Evolutionary conservation across 108 stramenopile genomes (phyloP).

Genomic region (Fragilariopsis cylindrus): DNA sequence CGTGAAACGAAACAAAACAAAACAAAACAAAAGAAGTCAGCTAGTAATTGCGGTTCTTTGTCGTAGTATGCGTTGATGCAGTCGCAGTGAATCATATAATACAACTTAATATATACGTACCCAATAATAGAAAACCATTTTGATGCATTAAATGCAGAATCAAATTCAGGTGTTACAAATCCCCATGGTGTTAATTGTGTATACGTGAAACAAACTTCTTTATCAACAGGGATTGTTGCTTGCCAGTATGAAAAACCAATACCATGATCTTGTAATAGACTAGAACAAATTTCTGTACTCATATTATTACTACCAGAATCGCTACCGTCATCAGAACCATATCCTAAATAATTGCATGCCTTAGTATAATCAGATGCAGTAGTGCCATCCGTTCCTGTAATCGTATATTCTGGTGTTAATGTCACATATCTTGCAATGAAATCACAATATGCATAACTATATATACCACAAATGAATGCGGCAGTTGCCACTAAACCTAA

Average conservation of each 20-base stretch:
- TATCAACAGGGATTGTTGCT: slow-evolving; percentile 11
- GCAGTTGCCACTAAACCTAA: not conserved
- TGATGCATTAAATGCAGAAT: not conserved
- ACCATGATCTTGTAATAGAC: not conserved
- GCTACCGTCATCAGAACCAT: not conserved
- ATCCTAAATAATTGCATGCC: not conserved
- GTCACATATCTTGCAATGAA: slow-evolving; percentile 2
- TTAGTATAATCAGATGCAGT: not conserved
- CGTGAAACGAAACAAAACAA: no score
- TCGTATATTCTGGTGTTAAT: not conserved
- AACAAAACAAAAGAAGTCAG: no score
- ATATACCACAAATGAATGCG: slow-evolving; percentile 9
- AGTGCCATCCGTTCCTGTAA: not conserved
- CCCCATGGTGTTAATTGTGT: slow-evolving; percentile 5
- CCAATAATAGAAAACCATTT: not conserved
- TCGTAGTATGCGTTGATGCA: no score
- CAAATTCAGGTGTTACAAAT: not conserved
- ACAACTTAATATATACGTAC: no score
- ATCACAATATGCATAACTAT: not conserved
- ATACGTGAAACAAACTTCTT: slow-evolving; percentile 5
- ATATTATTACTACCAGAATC: not conserved
- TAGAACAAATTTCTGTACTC: not conserved
- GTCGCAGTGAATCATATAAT: no score
- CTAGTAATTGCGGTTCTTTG: no score
- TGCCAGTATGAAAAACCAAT: slow-evolving; percentile 2